Evolutionary conservation across 352 stramenopile genomes (phyloP).

Genomic region (Globisporangium cystogenes): DNA sequence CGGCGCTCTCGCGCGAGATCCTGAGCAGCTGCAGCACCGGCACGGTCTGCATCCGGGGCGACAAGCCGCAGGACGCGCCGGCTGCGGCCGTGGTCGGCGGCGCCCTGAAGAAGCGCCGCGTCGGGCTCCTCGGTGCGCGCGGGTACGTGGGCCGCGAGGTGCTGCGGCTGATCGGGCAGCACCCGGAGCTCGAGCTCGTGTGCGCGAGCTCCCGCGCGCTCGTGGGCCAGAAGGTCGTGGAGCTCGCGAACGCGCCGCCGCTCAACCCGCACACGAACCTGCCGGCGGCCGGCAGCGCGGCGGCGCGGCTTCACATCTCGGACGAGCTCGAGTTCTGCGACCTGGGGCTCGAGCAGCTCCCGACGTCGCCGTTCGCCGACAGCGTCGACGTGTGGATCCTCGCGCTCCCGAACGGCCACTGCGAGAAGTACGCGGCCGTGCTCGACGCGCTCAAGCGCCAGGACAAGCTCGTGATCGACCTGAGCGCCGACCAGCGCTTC

Average conservation of each 20-base stretch:
- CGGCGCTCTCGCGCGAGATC: conserved; percentile 75
- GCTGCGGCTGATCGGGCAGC: conserved; percentile 73
- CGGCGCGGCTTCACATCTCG: conserved; percentile 47
- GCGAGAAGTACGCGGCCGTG: conserved; percentile 68
- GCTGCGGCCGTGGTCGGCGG: conserved; percentile 9
- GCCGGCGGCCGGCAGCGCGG: conserved; percentile 39
- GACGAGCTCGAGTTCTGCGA: conserved; percentile 78
- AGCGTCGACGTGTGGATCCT: conserved; percentile 85
- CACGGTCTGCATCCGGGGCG: conserved; percentile 76
- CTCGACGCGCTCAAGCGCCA: conserved; percentile 62
- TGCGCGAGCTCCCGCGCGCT: conserved; percentile 81
- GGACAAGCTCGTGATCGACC: conserved; percentile 81
- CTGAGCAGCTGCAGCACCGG: conserved; percentile 81
- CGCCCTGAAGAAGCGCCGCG: conserved; percentile 52
- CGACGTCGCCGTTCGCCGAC: conserved; percentile 59
- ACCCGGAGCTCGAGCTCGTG: conserved; percentile 77
- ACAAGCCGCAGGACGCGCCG: conserved; percentile 15
- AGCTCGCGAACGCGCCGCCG: conserved; percentile 63
- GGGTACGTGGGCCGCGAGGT: conserved; percentile 86
- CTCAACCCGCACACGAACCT: conserved; percentile 81
- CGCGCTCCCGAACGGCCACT: conserved; percentile 84
- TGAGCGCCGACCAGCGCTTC: conserved; percentile 88
- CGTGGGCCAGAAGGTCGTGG: conserved; percentile 69
- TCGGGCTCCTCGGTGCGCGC: conserved; percentile 81
- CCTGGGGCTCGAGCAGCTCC: conserved; percentile 71